A percentile compares a stretch with the other conserved stretches of the same genome.
Evolutionary conservation across 805 yeast genomes (phyloP).

Genomic region (Saccharomycopsis guyanensis): DNA sequence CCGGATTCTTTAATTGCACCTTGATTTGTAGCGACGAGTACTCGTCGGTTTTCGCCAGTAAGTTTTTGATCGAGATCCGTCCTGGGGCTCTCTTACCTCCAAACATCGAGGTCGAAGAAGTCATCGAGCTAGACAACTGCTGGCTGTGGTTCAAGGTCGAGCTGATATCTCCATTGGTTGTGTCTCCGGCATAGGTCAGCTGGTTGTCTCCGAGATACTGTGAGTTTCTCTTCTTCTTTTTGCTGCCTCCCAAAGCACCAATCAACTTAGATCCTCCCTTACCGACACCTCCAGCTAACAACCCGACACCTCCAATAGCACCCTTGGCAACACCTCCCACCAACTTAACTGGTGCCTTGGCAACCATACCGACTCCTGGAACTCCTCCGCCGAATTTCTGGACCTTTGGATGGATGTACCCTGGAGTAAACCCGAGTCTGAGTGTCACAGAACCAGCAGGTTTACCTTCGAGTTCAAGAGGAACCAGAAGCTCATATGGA

Average conservation of each 20-base stretch:
- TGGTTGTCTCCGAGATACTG: conserved; percentile 11
- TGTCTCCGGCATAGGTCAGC: conserved; percentile 1
- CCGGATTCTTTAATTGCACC: conserved; percentile 39
- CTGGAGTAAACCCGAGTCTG: conserved; percentile 51
- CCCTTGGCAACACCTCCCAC: conserved; percentile 37
- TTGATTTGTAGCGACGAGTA: conserved; percentile 41
- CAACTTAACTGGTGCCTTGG: conserved; percentile 32
- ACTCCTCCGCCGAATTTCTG: conserved; percentile 39
- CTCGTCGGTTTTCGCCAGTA: conserved; percentile 22
- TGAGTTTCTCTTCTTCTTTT: conserved; percentile 24
- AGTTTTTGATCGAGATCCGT: conserved; percentile 16
- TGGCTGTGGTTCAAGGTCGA: not conserved
- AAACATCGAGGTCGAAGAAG: conserved; percentile 1
- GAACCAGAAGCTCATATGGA: conserved; percentile 38
- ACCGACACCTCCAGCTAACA: conserved; percentile 39
- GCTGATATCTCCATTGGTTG: conserved; percentile 7
- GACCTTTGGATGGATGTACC: conserved; percentile 58
- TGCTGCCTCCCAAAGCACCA: conserved; percentile 29
- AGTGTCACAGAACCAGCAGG: conserved; percentile 61
- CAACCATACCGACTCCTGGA: conserved; percentile 32
- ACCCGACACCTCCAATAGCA: conserved; percentile 39
- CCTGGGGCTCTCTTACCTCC: conserved; percentile 20
- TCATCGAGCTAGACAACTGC: conserved; percentile 2
- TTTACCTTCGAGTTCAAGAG: conserved; percentile 27
- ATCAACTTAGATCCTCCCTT: conserved; percentile 37